A percentile compares a stretch with the other conserved stretches of the same genome.
These are phyloP conservation scores for Fusarium brachygibbosum DNA, from an alignment of 2,329 filamentous ascomycete genomes.

Conservation along the genomic window DNA sequence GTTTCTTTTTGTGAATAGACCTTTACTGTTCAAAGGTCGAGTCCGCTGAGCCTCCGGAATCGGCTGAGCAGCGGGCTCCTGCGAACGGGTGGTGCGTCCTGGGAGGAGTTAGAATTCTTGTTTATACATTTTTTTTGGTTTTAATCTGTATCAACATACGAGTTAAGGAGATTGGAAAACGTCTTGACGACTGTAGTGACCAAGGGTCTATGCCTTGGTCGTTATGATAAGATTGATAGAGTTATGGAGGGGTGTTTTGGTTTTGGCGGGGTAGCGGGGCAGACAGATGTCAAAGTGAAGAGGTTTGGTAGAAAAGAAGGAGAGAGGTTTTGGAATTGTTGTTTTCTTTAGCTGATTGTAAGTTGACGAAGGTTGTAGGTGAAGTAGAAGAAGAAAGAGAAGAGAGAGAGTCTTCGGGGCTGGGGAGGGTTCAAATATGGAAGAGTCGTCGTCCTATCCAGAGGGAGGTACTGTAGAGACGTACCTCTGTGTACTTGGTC, in stretches of 20 bases:
- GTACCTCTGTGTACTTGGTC: slow-evolving; percentile 4
- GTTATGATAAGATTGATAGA: slow-evolving; percentile 42
- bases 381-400: slow-evolving; percentile 24
- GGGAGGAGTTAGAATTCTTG: slow-evolving; percentile 50
- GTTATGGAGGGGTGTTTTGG: slow-evolving; percentile 40
- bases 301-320: slow-evolving; percentile 15
- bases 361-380: slow-evolving; percentile 34
- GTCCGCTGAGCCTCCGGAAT: slow-evolving; percentile 85
- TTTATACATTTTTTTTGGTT: neutral
- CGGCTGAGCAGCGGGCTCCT: slow-evolving; percentile 93
- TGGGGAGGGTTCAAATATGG: slow-evolving; percentile 44
- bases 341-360: slow-evolving; percentile 20
- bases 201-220: slow-evolving; percentile 69
- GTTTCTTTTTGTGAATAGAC: slow-evolving; percentile 51
- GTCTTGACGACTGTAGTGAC: slow-evolving; percentile 82
- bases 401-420: slow-evolving; percentile 20
- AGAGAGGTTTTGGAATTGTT: slow-evolving; percentile 15
- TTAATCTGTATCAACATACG: slow-evolving; percentile 69
- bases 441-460: neutral
- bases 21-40: slow-evolving; percentile 70
- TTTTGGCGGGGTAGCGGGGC: slow-evolving; percentile 46
- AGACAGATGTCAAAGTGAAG: slow-evolving; percentile 34
- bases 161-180: slow-evolving; percentile 99
- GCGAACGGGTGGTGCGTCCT: slow-evolving; percentile 97
- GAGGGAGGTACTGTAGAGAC: neutral